A percentile compares a stretch with the other conserved stretches of the same genome.
Evolutionary conservation across 495 filamentous ascomycete species (phyloP).

Genomic region (Letharia lupina): DNA sequence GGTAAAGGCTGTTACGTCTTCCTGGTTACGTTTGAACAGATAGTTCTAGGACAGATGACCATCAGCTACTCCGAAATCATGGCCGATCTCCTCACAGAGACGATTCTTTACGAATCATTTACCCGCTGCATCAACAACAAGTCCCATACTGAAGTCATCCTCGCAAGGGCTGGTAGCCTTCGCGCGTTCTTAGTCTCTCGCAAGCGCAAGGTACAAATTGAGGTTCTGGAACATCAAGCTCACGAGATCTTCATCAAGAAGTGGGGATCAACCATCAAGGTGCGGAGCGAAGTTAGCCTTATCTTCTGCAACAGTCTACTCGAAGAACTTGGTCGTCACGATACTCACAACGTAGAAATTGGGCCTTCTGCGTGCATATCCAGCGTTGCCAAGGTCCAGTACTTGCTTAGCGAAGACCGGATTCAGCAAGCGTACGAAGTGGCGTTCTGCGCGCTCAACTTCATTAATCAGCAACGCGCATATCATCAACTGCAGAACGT

Average conservation of each 20-base stretch:
- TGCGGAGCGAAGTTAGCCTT: constrained; percentile 33
- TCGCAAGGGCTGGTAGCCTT: constrained; percentile 45
- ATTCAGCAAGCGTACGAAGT: constrained; percentile 48
- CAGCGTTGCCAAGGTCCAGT: constrained; percentile 34
- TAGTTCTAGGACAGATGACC: constrained; percentile 28
- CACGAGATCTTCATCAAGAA: constrained; percentile 48
- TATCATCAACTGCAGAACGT: constrained; percentile 42
- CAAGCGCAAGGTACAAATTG: constrained; percentile 38
- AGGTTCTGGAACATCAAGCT: constrained; percentile 45
- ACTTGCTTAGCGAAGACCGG: constrained; percentile 35
- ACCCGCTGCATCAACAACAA: constrained; percentile 32
- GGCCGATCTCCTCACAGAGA: constrained; percentile 48
- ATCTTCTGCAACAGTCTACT: constrained; percentile 48
- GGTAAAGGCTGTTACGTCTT: constrained; percentile 47
- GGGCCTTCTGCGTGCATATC: constrained; percentile 30
- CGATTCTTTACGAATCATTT: constrained; percentile 50
- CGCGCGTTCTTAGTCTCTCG: constrained; percentile 42
- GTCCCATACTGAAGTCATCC: constrained; percentile 40
- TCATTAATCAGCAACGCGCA: constrained; percentile 46
- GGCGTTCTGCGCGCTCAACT: constrained; percentile 46
- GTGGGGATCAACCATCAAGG: constrained; percentile 35
- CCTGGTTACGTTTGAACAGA: constrained; percentile 51
- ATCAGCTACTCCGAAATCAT: constrained; percentile 48
- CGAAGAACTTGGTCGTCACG: constrained; percentile 34
- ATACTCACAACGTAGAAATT: constrained; percentile 36